These are phyloP conservation scores for Lichtheimia hyalospora DNA, from an alignment of 371 early-diverging fungal genomes.

Conservation along the genomic window DNA sequence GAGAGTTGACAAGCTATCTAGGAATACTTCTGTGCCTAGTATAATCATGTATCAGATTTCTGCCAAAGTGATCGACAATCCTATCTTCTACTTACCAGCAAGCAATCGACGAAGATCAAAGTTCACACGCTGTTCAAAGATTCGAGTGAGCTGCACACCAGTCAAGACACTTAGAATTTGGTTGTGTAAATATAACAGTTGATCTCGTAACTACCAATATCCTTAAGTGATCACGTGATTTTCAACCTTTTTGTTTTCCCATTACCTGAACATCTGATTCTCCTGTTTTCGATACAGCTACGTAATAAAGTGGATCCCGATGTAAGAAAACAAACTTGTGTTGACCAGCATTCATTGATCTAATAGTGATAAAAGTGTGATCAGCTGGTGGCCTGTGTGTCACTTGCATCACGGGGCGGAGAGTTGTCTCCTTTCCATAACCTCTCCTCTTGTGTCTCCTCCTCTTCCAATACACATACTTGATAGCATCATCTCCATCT, in stretches of 20 bases:
- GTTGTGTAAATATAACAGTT: conserved; percentile 79
- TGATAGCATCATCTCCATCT: conserved; percentile 79
- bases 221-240: background rate
- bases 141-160: conserved; percentile 74
- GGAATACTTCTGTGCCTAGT: conserved; percentile 83
- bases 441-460: background rate
- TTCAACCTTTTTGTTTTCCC: background rate
- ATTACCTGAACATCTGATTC: conserved; percentile 80
- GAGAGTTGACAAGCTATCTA: conserved; percentile 76
- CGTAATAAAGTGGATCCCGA: conserved; percentile 81
- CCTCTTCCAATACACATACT: conserved; percentile 31
- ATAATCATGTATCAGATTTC: background rate
- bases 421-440: background rate
- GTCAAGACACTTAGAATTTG: conserved; percentile 90
- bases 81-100: conserved; percentile 40
- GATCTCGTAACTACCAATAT: conserved; percentile 66
- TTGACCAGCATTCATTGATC: conserved; percentile 74
- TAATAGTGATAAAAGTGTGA: conserved; percentile 12
- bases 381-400: too few species aligned
- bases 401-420: background rate
- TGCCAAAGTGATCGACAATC: background rate
- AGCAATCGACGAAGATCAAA: conserved; percentile 88
- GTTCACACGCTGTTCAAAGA: conserved; percentile 86
- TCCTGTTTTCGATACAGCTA: conserved; percentile 78
- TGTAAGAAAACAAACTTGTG: conserved; percentile 84